phyloP scores from a whole-genome alignment of 208 protist species.

The Leishmania arabica region DNA sequence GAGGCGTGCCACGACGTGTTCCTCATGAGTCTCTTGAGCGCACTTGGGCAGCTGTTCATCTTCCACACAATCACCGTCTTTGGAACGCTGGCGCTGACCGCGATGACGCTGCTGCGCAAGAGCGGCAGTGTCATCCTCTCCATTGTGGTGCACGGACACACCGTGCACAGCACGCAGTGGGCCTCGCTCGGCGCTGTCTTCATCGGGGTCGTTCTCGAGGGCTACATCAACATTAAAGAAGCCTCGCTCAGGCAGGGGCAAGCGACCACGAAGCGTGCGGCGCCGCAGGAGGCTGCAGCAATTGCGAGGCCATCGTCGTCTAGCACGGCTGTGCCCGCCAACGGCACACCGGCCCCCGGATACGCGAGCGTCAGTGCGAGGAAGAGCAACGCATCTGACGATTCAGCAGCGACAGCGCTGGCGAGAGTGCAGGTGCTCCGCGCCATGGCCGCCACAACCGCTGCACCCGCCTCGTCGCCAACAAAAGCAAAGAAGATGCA shows the following conservation, averaged over 20 bases:
- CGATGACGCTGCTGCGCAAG: slow-evolving; percentile 86
- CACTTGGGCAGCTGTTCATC: slow-evolving; percentile 80
- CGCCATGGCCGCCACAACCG: neutral
- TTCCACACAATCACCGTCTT: slow-evolving; percentile 83
- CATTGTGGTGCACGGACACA: slow-evolving; percentile 72
- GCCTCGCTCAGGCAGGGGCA: slow-evolving; percentile 13
- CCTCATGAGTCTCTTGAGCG: slow-evolving; percentile 69
- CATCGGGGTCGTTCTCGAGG: slow-evolving; percentile 63
- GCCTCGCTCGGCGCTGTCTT: slow-evolving; percentile 55
- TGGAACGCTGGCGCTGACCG: slow-evolving; percentile 73
- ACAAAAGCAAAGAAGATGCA: slow-evolving; percentile 5
- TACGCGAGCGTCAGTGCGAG: neutral
- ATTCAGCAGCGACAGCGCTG: neutral
- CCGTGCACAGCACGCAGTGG: slow-evolving; percentile 55
- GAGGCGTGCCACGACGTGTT: slow-evolving; percentile 62
- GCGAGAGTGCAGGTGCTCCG: neutral
- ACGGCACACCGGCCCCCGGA: neutral
- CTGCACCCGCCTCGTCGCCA: neutral
- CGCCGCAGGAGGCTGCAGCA: neutral
- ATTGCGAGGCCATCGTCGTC: neutral
- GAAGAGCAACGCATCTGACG: neutral
- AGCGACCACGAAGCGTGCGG: neutral
- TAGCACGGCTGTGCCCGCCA: neutral
- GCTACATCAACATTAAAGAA: slow-evolving; percentile 39
- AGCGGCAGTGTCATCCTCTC: slow-evolving; percentile 77